Conservation (phyloP, 495 filamentous ascomycete species). For the Trypethelium eluteriae region DNA sequence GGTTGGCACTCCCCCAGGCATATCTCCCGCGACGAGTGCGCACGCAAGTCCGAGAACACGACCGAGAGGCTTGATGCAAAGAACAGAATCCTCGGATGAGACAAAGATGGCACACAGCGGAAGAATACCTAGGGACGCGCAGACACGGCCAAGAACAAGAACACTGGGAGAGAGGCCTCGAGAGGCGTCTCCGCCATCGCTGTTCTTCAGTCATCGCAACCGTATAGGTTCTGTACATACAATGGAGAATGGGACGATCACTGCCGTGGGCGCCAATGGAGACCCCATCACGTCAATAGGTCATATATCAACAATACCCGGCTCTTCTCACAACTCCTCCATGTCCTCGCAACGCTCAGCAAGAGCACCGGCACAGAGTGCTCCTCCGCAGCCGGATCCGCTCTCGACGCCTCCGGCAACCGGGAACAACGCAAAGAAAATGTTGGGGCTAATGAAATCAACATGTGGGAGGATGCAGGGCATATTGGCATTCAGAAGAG, state of each 20-base stretch:
- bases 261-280: conserved; percentile 14
- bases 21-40: not conserved
- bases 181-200: conserved; percentile 28
- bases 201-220: conserved; percentile 31
- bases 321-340: conserved; percentile 20
- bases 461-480: conserved; percentile 65
- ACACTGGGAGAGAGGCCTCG: conserved; percentile 35
- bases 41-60: not conserved
- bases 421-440: conserved; percentile 47
- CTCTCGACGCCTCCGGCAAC: not conserved
- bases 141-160: conserved; percentile 32
- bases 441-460: conserved; percentile 60
- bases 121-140: not conserved
- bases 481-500: conserved; percentile 55
- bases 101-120: not conserved
- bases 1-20: conserved; percentile 1
- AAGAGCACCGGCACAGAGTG: conserved; percentile 25
- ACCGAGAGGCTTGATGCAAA: not conserved
- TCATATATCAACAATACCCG: conserved; percentile 24
- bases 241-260: conserved; percentile 4
- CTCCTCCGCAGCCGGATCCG: conserved; percentile 14
- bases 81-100: not conserved
- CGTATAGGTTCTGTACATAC: conserved; percentile 37
- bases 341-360: conserved; percentile 21
- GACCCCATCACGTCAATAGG: conserved; percentile 25